Evolutionary conservation across 306 rosid genomes (phyloP).

Genomic region (Ochetophila trinervis): DNA sequence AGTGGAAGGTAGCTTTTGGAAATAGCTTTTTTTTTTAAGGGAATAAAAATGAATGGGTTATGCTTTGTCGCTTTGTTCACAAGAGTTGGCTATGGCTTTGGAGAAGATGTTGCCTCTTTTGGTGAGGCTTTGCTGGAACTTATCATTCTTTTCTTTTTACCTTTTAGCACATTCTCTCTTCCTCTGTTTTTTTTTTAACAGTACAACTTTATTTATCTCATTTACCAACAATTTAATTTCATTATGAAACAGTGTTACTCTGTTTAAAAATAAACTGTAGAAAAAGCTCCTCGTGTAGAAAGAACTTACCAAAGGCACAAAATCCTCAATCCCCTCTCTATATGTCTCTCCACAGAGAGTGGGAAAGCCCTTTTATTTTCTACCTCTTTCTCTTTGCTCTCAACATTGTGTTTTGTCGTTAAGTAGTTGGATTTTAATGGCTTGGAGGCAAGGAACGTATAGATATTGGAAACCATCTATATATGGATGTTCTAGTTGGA

Average conservation of each 20-base stretch:
- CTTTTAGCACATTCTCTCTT: slow-evolving; percentile 1
- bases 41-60: slow-evolving; percentile 36
- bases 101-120: slow-evolving; percentile 40
- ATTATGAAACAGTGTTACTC: too few species aligned
- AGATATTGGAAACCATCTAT: not conserved
- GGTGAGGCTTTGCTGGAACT: slow-evolving; percentile 25
- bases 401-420: slow-evolving; percentile 30
- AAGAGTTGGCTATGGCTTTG: slow-evolving; percentile 29
- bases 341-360: slow-evolving; percentile 24
- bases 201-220: too few species aligned
- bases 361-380: not conserved
- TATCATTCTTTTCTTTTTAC: slow-evolving; percentile 8
- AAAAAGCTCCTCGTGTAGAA: too few species aligned
- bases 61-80: slow-evolving; percentile 33
- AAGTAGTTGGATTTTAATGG: slow-evolving; percentile 29
- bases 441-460: slow-evolving; percentile 14
- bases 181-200: not conserved
- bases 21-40: slow-evolving; percentile 13
- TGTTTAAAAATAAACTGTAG: too few species aligned
- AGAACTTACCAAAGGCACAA: not conserved
- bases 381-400: slow-evolving; percentile 5
- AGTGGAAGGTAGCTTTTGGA: slow-evolving; percentile 48
- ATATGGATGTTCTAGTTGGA: slow-evolving; percentile 24
- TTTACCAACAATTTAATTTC: too few species aligned
- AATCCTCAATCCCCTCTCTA: not conserved